Evolutionary conservation across 2,329 filamentous ascomycete genomes (phyloP), one percentile per base, ranked within the genome.

Genomic region (Calycina herbarum): DNA sequence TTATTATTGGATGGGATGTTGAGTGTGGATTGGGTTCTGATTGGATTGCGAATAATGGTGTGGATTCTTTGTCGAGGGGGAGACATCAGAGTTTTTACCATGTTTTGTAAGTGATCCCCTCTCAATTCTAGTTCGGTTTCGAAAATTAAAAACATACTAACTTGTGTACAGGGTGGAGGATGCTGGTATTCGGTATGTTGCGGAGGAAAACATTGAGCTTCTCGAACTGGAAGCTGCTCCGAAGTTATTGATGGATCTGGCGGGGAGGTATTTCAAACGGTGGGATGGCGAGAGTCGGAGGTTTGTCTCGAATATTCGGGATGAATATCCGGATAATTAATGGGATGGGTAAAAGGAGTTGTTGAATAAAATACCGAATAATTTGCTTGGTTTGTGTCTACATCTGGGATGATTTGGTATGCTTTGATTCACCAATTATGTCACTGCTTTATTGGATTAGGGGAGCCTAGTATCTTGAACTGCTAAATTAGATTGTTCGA

Each of bases 241-340:
- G 0, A 78, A 84, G n/a, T 78, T 85, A 29, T 81, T 96, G 68
- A 84, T 92, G 74, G 82, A 82, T 57, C 78, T 91, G 70, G 92
- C 93, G 2, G 95, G 95, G 0, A 90, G 89, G 72, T 92, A 92
- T 77, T 98, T 99, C 77, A 96, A 92, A 77, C 83, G 93, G 54
- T 98, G 93, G 82, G 92, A 97, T 77, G 74, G 77, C 4, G 80
- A 79, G 40, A 82, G 78, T 0, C 86, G 86, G 70, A 82, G 79
- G 3, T 99, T 98, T 79, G 83, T 97, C 38, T 96, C 93, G 72
- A 98, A 97, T 77, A 82, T 91, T 62, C 79, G 79, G 71, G 92
- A 96, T 72, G 88, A 94, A 73, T 97, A 93, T 77, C 94, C 94
- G 0, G 90, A 97, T 74, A 92, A 96, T 78, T 97, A 70, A 69